Conservation (phyloP, 73 alveolate genomes). For the Paramecium biaurelia region DNA sequence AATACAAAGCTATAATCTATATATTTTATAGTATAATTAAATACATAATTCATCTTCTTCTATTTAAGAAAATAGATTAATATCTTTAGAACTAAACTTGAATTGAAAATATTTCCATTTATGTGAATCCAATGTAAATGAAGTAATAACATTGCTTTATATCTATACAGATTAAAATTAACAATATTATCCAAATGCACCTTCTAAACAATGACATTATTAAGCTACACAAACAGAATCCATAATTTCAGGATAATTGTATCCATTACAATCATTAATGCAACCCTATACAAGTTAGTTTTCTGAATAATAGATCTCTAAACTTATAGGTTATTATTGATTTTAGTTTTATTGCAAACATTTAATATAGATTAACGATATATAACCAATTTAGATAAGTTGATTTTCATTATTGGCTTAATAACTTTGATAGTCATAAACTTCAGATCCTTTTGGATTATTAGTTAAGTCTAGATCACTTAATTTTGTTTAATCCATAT, state of each 20-base stretch:
- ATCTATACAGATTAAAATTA: neutral
- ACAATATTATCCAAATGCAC: conserved; percentile 4
- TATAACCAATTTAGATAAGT: neutral
- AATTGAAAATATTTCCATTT: neutral
- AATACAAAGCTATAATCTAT: conserved; percentile 9
- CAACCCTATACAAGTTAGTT: neutral
- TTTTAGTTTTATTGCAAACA: neutral
- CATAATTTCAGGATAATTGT: neutral
- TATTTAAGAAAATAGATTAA: neutral
- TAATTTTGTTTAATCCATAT: neutral
- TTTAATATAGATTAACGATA: neutral
- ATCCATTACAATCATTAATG: conserved; percentile 29
- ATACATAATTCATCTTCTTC: neutral
- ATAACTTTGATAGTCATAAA: neutral
- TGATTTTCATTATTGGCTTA: neutral
- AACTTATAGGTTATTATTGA: neutral
- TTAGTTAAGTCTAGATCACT: neutral
- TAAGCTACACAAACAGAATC: neutral
- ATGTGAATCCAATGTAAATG: neutral
- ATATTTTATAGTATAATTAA: neutral
- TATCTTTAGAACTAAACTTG: neutral
- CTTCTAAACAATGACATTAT: neutral
- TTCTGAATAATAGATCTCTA: neutral
- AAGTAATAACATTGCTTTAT: neutral
- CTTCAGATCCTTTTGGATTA: neutral